Evolutionary conservation across 2,329 filamentous ascomycete species (phyloP), one percentile per base, ranked within the genome.

Genomic region (Fusarium musae): DNA sequence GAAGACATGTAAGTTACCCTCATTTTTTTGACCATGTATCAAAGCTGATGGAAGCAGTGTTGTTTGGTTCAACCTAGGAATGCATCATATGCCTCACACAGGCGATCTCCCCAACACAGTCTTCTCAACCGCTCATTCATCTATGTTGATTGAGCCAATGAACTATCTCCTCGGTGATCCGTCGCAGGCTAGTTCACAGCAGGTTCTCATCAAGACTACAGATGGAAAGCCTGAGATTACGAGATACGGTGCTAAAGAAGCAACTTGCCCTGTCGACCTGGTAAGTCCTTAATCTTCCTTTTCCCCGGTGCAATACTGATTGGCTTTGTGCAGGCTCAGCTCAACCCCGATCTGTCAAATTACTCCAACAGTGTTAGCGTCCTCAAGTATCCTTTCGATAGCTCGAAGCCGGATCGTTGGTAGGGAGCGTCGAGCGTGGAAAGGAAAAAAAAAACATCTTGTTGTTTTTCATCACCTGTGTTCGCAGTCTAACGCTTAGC

Each of bases 51-150:
- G 1, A 1, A 2, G 2, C 7, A 63, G 60, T 28, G 60, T 63
- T 21, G 37, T 63, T 39, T 61, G 60, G 60, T 63, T 63, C 28
- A 61, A 63, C 2, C 15, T 63, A 0, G 56, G 60, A 34, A 63
- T 63, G 60, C 60, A 63, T 2, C 60, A 63, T 19, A 63, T 63
- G 60, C 60, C 60, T 32, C 60, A 63, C n/a, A 63, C 60, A 21
- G 60, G 60, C 9, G 60, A 63, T 19, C 34, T 63, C 1, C 60
- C 60, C 9, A 63, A 61, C 42, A 63, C 56, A 10, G 60, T 61
- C 15, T 63, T 63, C 7, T 63, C 60, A 0, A 63, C 60, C 2
- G 60, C 60, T 0, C 60, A 63, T 1, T 63, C 60, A 0, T 10
- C 60, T 1, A 63, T 63, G 56, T 9, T 23, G 6, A 63, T 63